Evolutionary conservation across 805 yeast genomes (phyloP), one percentile per base, ranked within the genome.

Genomic region (Cyberlindnera galapagoensis): DNA sequence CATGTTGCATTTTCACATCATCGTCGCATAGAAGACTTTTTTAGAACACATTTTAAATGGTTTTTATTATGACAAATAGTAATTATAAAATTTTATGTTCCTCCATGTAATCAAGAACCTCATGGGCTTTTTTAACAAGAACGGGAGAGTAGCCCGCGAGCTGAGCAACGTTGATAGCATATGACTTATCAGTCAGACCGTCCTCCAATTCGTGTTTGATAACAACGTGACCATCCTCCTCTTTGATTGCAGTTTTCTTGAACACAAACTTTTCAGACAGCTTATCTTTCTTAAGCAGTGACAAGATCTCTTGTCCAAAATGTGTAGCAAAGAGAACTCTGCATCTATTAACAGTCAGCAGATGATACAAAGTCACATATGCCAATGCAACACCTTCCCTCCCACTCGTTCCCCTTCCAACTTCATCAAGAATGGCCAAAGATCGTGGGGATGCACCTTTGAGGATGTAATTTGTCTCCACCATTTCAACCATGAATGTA

Each of bases 351-450:
- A 76, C 63, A n/a, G 65, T 65, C 7, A 87, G 75, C 39, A 92
- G 71, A 58, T 83, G 79, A 49, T 84, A 90, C 39, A 90, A 77
- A 28, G 92, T 90, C 0, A 97, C 82, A 87, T 94, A 90, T 0
- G 99, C 99, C 22, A 92, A 69, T 0, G 97, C 97, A 59, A 90
- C 87, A 0, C 99, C 99, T 58, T 92, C 99, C 54, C 85, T 83
- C 0, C 97, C 80, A 31, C 77, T 69, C 1, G 72, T 67, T 12
- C 72, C 70, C 50, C 98, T 72, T 5, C 99, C 99, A 30, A 92
- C 75, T 55, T 92, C 99, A 57, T 92, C 99, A 34, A 92, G 75
- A n/a, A 92, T 76, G 24, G 94, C 76, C 32, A 92, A 67, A 6
- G 96, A 86, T 41, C 80, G 77, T 16, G 67, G 60, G 0, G 94